Evolutionary conservation across 495 filamentous ascomycete species (phyloP), one percentile per base, ranked within the genome.

Genomic region (Amorphotheca resinae): DNA sequence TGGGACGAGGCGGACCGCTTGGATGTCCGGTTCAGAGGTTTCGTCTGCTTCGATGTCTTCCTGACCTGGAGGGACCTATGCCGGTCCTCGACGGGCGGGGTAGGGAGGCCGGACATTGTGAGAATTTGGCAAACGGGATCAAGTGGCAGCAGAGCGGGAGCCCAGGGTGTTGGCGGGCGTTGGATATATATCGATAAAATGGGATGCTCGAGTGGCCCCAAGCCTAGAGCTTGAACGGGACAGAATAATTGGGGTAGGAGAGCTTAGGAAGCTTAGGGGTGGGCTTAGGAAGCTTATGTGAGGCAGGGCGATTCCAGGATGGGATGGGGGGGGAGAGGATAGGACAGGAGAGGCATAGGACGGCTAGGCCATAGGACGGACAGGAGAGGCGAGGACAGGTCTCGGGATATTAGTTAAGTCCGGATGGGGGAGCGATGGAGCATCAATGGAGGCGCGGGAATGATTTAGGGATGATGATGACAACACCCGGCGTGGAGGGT

Each of bases 1-100:
- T 59, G 60, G 40, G 52, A 41, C 11, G 59, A 50, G 11, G 51
- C 60, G 1, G 54, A 42, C 44, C 53, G 46, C 41, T 56, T 56
- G 9, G 49, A 52, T 39, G 42, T 32, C 31, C 53, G 25, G 34
- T 38, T 49, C 26, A 46, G 38, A 21, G 39, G 33, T 41, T 50
- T 52, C 12, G 53, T 41, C 4, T 36, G 11, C 26, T 52, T 56
- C 18, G 23, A 16, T 14, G 46, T 33, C 41, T 49, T 56, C 36
- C 45, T 55, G 0, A 38, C 18, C 4, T 38, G 43, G 17, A 41
- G 41, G 11, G 53, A 48, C 26, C 41, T 56, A 9, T 48, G 41
- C 16, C 33, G 22, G 30, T 52, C 49, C 43, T 52, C 52, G 37
- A 49, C 48, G 35, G 51, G 51, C 44, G 46, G 52, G 25, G 51